Percentiles rank a stretch among this genome's conserved stretches.
These are phyloP conservation scores for Panaeolus cyanescens DNA, from an alignment of 768 basidiomycete genomes.

Conservation along the genomic window DNA sequence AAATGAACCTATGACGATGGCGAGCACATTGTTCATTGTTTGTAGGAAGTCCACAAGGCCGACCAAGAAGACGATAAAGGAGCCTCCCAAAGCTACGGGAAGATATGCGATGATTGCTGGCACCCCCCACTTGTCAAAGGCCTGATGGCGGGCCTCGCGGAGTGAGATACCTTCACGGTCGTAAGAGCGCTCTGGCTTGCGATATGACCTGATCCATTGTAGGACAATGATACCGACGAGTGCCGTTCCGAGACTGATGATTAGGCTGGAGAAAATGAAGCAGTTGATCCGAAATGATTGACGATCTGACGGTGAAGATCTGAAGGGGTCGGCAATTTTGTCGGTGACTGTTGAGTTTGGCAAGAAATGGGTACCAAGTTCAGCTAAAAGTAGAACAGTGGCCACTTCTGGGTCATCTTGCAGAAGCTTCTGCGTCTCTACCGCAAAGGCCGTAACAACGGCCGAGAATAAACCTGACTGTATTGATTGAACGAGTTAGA, in stretches of 20 bases:
- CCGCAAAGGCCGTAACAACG: conserved; percentile 12
- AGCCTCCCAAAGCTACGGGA: conserved; percentile 14
- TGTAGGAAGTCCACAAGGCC: conserved; percentile 18
- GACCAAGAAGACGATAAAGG: conserved; percentile 15
- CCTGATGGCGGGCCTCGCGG: conserved; percentile 9
- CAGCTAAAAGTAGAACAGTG: conserved; percentile 3
- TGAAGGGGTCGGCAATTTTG: neutral
- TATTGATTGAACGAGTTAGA: neutral
- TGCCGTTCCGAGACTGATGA: conserved; percentile 17
- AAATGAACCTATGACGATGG: conserved; percentile 9
- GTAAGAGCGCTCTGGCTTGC: conserved; percentile 2
- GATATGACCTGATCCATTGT: conserved; percentile 20
- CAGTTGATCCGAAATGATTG: conserved; percentile 14
- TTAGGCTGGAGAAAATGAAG: conserved; percentile 18
- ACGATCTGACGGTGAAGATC: neutral
- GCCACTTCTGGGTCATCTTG: conserved; percentile 2
- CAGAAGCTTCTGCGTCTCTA: conserved; percentile 11
- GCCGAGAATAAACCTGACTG: conserved; percentile 18
- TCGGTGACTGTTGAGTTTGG: neutral
- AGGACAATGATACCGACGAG: conserved; percentile 19
- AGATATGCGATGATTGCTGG: conserved; percentile 15
- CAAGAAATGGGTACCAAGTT: neutral
- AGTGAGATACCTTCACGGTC: conserved; percentile 2
- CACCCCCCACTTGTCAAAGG: conserved; percentile 14
- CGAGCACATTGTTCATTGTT: conserved; percentile 5